These are phyloP conservation scores for Helotiales sp. DNA, from an alignment of 2,329 filamentous ascomycete species.

Conservation along the genomic window DNA sequence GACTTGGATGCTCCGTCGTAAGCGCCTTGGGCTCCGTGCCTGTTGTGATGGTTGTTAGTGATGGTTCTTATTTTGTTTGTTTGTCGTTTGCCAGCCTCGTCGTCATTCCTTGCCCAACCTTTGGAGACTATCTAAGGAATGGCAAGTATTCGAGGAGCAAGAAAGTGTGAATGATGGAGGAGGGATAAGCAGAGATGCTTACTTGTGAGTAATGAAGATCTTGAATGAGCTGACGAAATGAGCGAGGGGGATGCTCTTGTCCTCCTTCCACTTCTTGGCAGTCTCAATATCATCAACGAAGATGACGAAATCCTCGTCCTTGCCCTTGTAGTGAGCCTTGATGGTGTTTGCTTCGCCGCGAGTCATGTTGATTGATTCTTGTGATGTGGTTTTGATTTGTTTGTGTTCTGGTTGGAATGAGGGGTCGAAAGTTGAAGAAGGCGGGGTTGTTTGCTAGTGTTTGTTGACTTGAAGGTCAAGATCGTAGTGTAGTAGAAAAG, in stretches of 20 bases:
- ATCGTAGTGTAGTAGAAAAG: not conserved
- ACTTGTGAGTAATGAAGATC: slow-evolving; percentile 89
- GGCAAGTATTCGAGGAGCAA: not conserved
- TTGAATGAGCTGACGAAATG: slow-evolving; percentile 88
- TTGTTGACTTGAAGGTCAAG: not conserved
- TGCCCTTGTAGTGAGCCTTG: slow-evolving; percentile 72
- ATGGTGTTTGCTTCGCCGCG: slow-evolving; percentile 56
- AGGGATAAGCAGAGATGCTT: slow-evolving; percentile 42
- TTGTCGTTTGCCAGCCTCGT: not conserved
- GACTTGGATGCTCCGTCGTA: slow-evolving; percentile 74
- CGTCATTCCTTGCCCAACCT: not conserved
- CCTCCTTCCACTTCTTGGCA: slow-evolving; percentile 79
- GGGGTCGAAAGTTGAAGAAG: slow-evolving; percentile 5
- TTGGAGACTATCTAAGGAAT: not conserved
- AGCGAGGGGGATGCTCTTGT: slow-evolving; percentile 75
- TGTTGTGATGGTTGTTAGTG: slow-evolving; percentile 38
- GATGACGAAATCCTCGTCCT: slow-evolving; percentile 67
- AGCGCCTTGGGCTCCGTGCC: slow-evolving; percentile 82
- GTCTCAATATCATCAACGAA: slow-evolving; percentile 60
- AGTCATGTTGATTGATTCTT: slow-evolving; percentile 43
- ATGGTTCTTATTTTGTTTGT: not conserved
- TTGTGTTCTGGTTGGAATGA: slow-evolving; percentile 2
- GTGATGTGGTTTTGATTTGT: slow-evolving; percentile 7
- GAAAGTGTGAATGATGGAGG: slow-evolving; percentile 7
- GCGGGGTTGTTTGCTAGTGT: not conserved